Percentiles rank a stretch among this genome's conserved stretches.
phyloP scores from a whole-genome alignment of 2,329 filamentous ascomycete genomes.

The Pseudomassariella vexata region DNA sequence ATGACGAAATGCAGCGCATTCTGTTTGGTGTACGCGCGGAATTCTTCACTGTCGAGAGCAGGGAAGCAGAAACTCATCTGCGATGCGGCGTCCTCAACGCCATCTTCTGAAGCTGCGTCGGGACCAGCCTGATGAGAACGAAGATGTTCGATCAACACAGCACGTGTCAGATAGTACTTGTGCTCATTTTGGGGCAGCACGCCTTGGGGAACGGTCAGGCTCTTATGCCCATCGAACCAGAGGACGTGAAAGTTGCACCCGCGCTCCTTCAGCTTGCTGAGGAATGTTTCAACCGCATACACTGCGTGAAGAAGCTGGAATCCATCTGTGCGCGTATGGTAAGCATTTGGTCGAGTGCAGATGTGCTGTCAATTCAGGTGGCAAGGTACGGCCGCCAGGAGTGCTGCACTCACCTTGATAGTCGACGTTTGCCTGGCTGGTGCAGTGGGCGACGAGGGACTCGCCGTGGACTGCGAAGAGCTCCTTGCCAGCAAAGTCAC shows the following conservation, averaged over 20 bases:
- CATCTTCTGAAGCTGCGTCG: slow-evolving; percentile 2
- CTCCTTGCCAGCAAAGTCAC: slow-evolving; percentile 70
- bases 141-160: slow-evolving; percentile 61
- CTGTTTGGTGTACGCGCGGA: slow-evolving; percentile 46
- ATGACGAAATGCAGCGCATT: slow-evolving; percentile 62
- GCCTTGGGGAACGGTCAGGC: slow-evolving; percentile 47
- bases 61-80: slow-evolving; percentile 39
- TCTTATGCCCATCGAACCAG: slow-evolving; percentile 57
- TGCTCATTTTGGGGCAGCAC: slow-evolving; percentile 18
- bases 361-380: too few species aligned
- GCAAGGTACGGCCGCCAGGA: too few species aligned
- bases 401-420: slow-evolving; percentile 49
- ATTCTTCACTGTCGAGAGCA: slow-evolving; percentile 40
- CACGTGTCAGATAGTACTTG: slow-evolving; percentile 58
- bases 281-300: slow-evolving; percentile 62
- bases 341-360: too few species aligned
- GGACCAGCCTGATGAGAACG: slow-evolving; percentile 11
- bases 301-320: slow-evolving; percentile 68
- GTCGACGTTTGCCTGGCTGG: slow-evolving; percentile 58
- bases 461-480: slow-evolving; percentile 70
- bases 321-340: too few species aligned
- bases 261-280: slow-evolving; percentile 52
- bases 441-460: slow-evolving; percentile 59
- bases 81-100: too few species aligned
- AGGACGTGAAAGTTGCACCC: slow-evolving; percentile 67